Conservation (phyloP, 31 red algal genomes). For the Bonnemaisonia californica region DNA sequence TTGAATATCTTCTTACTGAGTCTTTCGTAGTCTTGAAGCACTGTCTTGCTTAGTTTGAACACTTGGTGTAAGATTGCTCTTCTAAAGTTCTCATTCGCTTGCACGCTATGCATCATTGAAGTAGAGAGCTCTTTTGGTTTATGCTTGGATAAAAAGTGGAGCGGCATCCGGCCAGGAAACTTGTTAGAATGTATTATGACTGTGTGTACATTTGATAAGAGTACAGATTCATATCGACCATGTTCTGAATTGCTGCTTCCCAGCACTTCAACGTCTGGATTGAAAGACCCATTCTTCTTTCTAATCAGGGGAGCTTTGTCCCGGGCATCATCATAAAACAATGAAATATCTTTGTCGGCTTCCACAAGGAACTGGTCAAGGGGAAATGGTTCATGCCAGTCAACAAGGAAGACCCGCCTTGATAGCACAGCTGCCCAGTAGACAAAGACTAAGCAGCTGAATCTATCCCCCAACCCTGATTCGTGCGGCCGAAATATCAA, state of each 20-base stretch:
- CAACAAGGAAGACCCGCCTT: slow-evolving; percentile 43
- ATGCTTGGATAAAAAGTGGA: background rate
- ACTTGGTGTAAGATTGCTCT: slow-evolving; percentile 30
- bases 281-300: background rate
- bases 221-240: background rate
- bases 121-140: slow-evolving; percentile 9
- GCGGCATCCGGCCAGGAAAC: background rate
- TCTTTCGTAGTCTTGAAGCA: background rate
- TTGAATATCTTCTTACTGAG: too few relatives aligned
- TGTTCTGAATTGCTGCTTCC: too few relatives aligned
- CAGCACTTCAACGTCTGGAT: background rate
- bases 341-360: background rate
- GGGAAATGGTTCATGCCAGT: slow-evolving; percentile 52
- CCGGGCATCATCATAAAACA: slow-evolving; percentile 46
- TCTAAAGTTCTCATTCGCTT: background rate
- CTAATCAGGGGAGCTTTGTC: too few relatives aligned
- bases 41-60: slow-evolving; percentile 5
- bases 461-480: slow-evolving; percentile 39
- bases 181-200: slow-evolving; percentile 11
- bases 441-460: slow-evolving; percentile 21
- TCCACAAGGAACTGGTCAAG: slow-evolving; percentile 19
- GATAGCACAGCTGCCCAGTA: slow-evolving; percentile 54
- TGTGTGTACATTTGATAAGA: slow-evolving; percentile 17
- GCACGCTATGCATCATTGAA: background rate
- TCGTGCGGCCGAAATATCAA: slow-evolving; percentile 28